These are phyloP conservation scores for Dioscorea dumetorum DNA, from an alignment of 106 monocot genomes.

Conservation along the genomic window DNA sequence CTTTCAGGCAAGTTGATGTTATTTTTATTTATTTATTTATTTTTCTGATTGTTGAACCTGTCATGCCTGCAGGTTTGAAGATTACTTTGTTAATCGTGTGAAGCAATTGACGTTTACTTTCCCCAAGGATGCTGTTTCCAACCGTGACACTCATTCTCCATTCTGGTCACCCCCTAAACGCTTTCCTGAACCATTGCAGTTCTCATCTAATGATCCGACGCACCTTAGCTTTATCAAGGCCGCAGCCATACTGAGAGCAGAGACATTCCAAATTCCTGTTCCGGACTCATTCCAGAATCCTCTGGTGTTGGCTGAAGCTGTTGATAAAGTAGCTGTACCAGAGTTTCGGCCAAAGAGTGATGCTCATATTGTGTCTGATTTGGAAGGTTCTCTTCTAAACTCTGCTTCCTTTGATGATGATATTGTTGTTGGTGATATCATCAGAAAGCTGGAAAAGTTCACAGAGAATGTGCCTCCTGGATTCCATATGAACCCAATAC, in stretches of 20 bases:
- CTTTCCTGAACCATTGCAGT: constrained; percentile 68
- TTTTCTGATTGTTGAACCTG: not conserved
- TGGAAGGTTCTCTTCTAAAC: constrained; percentile 60
- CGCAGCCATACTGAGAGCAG: constrained; percentile 74
- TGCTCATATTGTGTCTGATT: constrained; percentile 79
- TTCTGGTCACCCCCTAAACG: constrained; percentile 98
- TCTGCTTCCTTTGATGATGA: constrained; percentile 67
- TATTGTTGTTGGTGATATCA: constrained; percentile 61
- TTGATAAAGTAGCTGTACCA: constrained; percentile 53
- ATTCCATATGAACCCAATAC: constrained; percentile 71
- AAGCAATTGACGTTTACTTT: constrained; percentile 87
- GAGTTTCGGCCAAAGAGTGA: constrained; percentile 76
- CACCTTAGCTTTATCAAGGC: constrained; percentile 72
- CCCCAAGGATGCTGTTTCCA: constrained; percentile 66
- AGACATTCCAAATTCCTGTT: constrained; percentile 66
- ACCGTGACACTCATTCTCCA: constrained; percentile 45
- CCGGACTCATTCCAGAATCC: constrained; percentile 70
- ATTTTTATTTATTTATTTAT: not conserved
- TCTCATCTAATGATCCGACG: constrained; percentile 49
- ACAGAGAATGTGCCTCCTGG: constrained; percentile 50
- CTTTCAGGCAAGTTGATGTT: not conserved
- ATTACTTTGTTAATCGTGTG: constrained; percentile 79
- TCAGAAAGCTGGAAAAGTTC: constrained; percentile 53
- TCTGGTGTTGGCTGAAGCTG: constrained; percentile 41
- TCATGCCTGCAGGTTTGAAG: constrained; percentile 64